Percentiles rank a stretch among this genome's conserved stretches.
phyloP scores from a whole-genome alignment of 2,329 filamentous ascomycete species.

The Fonsecaea monophora region DNA sequence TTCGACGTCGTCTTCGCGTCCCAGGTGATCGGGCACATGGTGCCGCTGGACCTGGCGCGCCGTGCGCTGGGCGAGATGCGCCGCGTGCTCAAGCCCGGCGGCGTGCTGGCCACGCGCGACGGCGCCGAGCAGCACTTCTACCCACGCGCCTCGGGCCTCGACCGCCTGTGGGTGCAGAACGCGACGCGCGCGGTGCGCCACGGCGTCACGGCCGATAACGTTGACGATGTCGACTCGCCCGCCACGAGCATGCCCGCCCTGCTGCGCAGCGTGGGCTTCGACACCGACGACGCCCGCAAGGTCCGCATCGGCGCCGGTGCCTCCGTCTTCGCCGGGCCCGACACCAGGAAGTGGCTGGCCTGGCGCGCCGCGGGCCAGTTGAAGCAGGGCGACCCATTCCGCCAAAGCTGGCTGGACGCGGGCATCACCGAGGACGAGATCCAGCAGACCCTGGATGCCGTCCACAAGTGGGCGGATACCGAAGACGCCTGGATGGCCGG shows the following conservation, averaged over 20 bases:
- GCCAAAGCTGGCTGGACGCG: constrained; percentile 47
- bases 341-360: constrained; percentile 43
- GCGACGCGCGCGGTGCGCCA: constrained; percentile 38
- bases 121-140: constrained; percentile 44
- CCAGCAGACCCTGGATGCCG: constrained; percentile 42
- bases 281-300: constrained; percentile 39
- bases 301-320: constrained; percentile 44
- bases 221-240: constrained; percentile 34
- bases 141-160: constrained; percentile 43
- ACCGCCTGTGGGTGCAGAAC: constrained; percentile 44
- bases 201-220: constrained; percentile 21
- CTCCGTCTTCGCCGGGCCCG: constrained; percentile 41
- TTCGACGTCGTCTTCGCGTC: constrained; percentile 55
- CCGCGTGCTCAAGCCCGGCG: constrained; percentile 53
- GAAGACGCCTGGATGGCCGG: constrained; percentile 50
- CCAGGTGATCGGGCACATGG: constrained; percentile 55
- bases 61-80: constrained; percentile 31
- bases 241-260: constrained; percentile 43
- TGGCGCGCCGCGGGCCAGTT: constrained; percentile 42
- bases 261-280: constrained; percentile 44
- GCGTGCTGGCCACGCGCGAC: constrained; percentile 44
- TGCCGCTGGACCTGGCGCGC: constrained; percentile 40
- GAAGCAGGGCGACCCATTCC: constrained; percentile 43
- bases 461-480: constrained; percentile 47
- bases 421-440: constrained; percentile 50